Percentiles rank a stretch among this genome's conserved stretches.
These are phyloP conservation scores for Candida broadrunensis DNA, from an alignment of 805 yeast genomes.

Conservation along the genomic window DNA sequence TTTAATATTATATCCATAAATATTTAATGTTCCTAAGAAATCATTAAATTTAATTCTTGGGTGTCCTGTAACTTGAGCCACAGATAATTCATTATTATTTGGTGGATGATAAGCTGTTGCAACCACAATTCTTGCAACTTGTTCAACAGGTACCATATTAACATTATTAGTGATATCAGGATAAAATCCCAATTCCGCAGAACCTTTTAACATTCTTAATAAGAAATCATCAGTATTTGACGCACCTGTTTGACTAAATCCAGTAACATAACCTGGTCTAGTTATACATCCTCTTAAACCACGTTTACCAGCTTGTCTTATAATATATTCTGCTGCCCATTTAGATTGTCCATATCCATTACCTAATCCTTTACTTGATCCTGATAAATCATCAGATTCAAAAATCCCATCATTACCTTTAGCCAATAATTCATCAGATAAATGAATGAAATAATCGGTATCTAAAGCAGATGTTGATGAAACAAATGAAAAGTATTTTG, in stretches of 20 bases:
- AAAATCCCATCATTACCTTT: slow-evolving; percentile 70
- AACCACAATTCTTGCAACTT: slow-evolving; percentile 87
- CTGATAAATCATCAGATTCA: slow-evolving; percentile 80
- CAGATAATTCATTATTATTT: slow-evolving; percentile 48
- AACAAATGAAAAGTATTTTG: slow-evolving; percentile 86
- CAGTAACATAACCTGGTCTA: slow-evolving; percentile 96
- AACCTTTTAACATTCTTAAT: slow-evolving; percentile 91
- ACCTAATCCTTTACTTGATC: slow-evolving; percentile 78
- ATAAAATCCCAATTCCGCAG: slow-evolving; percentile 78
- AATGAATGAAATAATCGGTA: slow-evolving; percentile 70
- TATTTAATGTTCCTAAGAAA: slow-evolving; percentile 61
- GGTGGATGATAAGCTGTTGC: slow-evolving; percentile 84
- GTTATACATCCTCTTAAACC: slow-evolving; percentile 88
- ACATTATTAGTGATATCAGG: slow-evolving; percentile 88
- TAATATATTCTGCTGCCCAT: slow-evolving; percentile 93
- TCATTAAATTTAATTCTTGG: slow-evolving; percentile 84
- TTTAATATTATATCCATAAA: slow-evolving; percentile 70
- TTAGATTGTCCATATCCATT: slow-evolving; percentile 97
- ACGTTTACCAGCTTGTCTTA: slow-evolving; percentile 80
- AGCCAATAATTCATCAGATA: slow-evolving; percentile 67
- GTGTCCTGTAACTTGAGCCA: slow-evolving; percentile 96
- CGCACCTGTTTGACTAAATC: slow-evolving; percentile 79
- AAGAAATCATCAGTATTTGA: slow-evolving; percentile 96
- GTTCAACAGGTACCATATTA: slow-evolving; percentile 97
- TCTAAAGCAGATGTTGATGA: slow-evolving; percentile 95